Percentiles rank a stretch among this genome's conserved stretches.
These are phyloP conservation scores for Saccharomycopsis malanga DNA, from an alignment of 805 yeast genomes.

Conservation along the genomic window DNA sequence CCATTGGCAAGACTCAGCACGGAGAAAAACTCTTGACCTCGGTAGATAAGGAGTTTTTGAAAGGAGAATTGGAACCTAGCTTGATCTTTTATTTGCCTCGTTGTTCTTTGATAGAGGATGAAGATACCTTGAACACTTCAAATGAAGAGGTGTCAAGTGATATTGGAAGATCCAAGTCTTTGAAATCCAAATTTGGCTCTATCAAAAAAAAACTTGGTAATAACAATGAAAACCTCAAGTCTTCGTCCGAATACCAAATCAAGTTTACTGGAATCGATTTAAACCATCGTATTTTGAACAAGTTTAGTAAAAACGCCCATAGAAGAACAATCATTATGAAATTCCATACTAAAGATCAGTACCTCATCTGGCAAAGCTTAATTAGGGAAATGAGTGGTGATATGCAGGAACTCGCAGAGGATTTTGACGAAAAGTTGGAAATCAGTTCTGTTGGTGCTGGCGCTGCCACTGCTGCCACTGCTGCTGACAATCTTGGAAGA, in stretches of 20 bases:
- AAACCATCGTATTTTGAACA: slow-evolving; percentile 17
- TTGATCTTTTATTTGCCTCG: slow-evolving; percentile 20
- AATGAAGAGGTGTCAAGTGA: not conserved
- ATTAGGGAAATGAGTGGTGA: slow-evolving; percentile 21
- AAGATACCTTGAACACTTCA: not conserved
- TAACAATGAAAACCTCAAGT: not conserved
- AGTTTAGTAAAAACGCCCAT: slow-evolving; percentile 21
- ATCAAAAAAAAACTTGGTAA: slow-evolving; percentile 9
- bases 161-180: not conserved
- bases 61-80: slow-evolving; percentile 18
- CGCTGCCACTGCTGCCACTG: not conserved
- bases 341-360: slow-evolving; percentile 16
- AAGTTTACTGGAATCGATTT: slow-evolving; percentile 21
- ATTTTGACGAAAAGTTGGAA: slow-evolving; percentile 9
- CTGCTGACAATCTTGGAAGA: not conserved
- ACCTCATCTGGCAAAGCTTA: slow-evolving; percentile 18
- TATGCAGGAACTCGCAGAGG: slow-evolving; percentile 17
- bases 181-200: slow-evolving; percentile 19
- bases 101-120: slow-evolving; percentile 16
- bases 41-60: slow-evolving; percentile 15
- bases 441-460: not conserved
- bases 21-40: slow-evolving; percentile 11
- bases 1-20: not conserved
- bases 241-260: slow-evolving; percentile 7
- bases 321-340: slow-evolving; percentile 20